Conservation (phyloP, 2,329 filamentous ascomycete species). For the Alternaria gaisen region DNA sequence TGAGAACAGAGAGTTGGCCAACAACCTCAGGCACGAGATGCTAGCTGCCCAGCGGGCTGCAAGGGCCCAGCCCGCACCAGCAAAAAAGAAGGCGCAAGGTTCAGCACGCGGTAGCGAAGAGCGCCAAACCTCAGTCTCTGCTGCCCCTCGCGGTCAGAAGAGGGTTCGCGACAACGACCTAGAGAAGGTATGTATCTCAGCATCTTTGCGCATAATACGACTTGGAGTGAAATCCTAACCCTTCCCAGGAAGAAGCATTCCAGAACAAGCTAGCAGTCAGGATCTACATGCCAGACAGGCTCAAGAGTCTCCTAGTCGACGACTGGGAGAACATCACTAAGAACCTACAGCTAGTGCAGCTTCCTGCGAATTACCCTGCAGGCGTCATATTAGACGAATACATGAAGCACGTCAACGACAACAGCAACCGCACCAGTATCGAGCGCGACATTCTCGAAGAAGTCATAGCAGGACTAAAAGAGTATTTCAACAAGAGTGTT, state of each 20-base stretch:
- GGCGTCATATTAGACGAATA: constrained; percentile 84
- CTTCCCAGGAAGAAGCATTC: constrained; percentile 82
- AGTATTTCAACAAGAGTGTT: constrained; percentile 93
- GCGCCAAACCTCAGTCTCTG: constrained; percentile 66
- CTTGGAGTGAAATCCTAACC: background rate
- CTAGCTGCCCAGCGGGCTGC: constrained; percentile 64
- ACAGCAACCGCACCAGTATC: constrained; percentile 66
- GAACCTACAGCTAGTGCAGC: constrained; percentile 85
- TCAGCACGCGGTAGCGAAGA: constrained; percentile 81
- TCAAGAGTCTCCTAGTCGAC: constrained; percentile 93
- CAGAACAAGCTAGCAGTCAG: constrained; percentile 84
- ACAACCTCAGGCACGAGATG: constrained; percentile 74
- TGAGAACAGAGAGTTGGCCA: constrained; percentile 90
- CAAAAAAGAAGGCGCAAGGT: constrained; percentile 66
- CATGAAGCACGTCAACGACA: constrained; percentile 73
- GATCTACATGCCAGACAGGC: constrained; percentile 83
- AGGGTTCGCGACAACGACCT: constrained; percentile 82
- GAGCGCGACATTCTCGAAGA: constrained; percentile 90
- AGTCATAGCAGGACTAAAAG: constrained; percentile 82
- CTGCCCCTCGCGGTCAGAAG: constrained; percentile 72
- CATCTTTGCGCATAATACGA: background rate
- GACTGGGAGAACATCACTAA: constrained; percentile 99
- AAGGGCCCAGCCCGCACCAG: constrained; percentile 53
- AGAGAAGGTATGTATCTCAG: constrained; percentile 69
- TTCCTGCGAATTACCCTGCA: constrained; percentile 81